A percentile compares a stretch with the other conserved stretches of the same genome.
Evolutionary conservation across 176 grass and related monocot species (phyloP).

Genomic region (Thalia dealbata): DNA sequence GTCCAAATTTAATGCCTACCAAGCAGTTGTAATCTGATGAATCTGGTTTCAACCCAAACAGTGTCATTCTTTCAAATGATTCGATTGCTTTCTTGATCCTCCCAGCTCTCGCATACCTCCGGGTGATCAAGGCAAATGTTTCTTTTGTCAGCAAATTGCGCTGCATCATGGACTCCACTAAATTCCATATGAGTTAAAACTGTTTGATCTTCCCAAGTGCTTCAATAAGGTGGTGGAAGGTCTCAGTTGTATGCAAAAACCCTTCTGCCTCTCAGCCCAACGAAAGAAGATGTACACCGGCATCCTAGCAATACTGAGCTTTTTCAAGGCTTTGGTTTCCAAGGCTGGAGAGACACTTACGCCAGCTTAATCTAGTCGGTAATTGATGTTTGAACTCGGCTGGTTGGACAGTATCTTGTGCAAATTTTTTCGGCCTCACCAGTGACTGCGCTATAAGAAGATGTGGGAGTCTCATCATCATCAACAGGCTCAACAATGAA

Average conservation of each 20-base stretch:
- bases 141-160: conserved; percentile 40
- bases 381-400: conserved; percentile 8
- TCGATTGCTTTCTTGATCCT: conserved; percentile 47
- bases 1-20: conserved; percentile 44
- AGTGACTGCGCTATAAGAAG: neutral
- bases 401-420: conserved; percentile 25
- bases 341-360: conserved; percentile 27
- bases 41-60: conserved; percentile 36
- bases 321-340: conserved; percentile 42
- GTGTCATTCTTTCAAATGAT: conserved; percentile 46
- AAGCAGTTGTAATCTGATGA: conserved; percentile 57
- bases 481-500: neutral
- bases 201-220: conserved; percentile 73
- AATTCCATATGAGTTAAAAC: conserved; percentile 50
- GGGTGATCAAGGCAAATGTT: conserved; percentile 44
- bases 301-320: conserved; percentile 43
- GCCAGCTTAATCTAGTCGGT: conserved; percentile 32
- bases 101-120: conserved; percentile 44
- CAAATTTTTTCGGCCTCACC: conserved; percentile 39
- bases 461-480: neutral
- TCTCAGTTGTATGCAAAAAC: conserved; percentile 38
- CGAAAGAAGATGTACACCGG: conserved; percentile 47
- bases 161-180: conserved; percentile 49
- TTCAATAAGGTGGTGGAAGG: conserved; percentile 61
- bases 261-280: conserved; percentile 59